A percentile compares a stretch with the other conserved stretches of the same genome.
Conservation (phyloP, 139 green algal species). For the Auxenochlorella pyrenoidosa region DNA sequence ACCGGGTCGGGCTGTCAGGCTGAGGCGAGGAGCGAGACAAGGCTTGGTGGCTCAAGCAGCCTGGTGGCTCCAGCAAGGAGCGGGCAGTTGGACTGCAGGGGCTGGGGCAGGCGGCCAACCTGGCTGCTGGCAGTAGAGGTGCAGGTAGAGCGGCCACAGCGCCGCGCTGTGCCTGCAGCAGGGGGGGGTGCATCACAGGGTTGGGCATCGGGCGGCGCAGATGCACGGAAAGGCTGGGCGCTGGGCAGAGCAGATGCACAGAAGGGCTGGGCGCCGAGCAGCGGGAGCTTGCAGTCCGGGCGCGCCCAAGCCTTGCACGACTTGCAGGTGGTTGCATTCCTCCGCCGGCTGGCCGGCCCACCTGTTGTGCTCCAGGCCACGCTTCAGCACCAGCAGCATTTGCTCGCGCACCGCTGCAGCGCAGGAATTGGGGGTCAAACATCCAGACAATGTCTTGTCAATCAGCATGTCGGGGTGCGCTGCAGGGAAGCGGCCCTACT, state of each 20-base stretch:
- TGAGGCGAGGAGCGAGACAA: neutral
- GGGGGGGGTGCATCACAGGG: neutral
- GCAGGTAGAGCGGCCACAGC: conserved; percentile 33
- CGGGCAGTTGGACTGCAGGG: too few species aligned
- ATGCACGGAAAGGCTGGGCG: too few species aligned
- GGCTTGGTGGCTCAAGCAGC: neutral
- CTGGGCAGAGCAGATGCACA: too few species aligned
- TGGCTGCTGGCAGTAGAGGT: conserved; percentile 23
- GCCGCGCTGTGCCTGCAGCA: neutral
- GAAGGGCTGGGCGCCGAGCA: too few species aligned
- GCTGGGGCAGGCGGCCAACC: neutral
- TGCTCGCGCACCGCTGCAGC: neutral
- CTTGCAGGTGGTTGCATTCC: neutral
- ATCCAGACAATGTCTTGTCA: too few species aligned
- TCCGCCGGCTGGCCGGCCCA: neutral
- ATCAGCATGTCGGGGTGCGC: too few species aligned
- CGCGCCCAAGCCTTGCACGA: neutral
- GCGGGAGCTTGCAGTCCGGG: too few species aligned
- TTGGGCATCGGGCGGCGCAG: neutral
- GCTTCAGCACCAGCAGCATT: conserved; percentile 27
- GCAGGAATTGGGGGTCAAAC: neutral
- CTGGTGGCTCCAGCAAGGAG: too few species aligned
- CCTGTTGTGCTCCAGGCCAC: conserved; percentile 21
- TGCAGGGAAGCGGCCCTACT: too few species aligned
- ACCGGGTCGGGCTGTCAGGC: too few species aligned